phyloP scores from a whole-genome alignment of 805 yeast genomes.

The Grigorovia transvaalensis region DNA sequence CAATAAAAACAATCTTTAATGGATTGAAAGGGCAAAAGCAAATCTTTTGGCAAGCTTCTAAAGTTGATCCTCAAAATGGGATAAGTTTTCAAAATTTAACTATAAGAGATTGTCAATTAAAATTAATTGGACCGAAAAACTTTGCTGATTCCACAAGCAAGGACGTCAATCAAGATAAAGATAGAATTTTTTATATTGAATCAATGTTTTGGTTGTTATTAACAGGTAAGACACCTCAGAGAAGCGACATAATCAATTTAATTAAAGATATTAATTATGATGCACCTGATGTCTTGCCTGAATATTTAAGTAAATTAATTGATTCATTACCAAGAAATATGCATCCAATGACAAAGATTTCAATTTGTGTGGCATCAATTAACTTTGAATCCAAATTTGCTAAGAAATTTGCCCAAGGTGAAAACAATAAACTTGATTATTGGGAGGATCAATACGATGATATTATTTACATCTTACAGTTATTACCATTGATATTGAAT shows the following conservation, averaged over 20 bases:
- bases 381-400: constrained; percentile 65
- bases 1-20: constrained; percentile 41
- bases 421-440: constrained; percentile 51
- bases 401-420: constrained; percentile 59
- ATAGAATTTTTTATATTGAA: constrained; percentile 60
- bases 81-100: constrained; percentile 72
- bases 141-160: constrained; percentile 6
- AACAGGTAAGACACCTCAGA: constrained; percentile 64
- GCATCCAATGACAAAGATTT: constrained; percentile 79
- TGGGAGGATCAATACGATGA: constrained; percentile 74
- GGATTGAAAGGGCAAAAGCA: constrained; percentile 76
- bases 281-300: constrained; percentile 38
- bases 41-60: constrained; percentile 73
- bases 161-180: constrained; percentile 15
- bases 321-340: constrained; percentile 55
- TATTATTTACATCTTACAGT: constrained; percentile 56
- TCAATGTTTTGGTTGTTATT: constrained; percentile 69
- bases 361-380: constrained; percentile 65
- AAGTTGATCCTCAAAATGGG: constrained; percentile 65
- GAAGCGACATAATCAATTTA: constrained; percentile 44
- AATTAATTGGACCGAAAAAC: constrained; percentile 36
- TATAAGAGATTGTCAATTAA: constrained; percentile 57
- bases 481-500: constrained; percentile 47
- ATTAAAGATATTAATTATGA: constrained; percentile 54
- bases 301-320: constrained; percentile 47